phyloP scores from a whole-genome alignment of 208 protist genomes.

The Crithidia expoeki region DNA sequence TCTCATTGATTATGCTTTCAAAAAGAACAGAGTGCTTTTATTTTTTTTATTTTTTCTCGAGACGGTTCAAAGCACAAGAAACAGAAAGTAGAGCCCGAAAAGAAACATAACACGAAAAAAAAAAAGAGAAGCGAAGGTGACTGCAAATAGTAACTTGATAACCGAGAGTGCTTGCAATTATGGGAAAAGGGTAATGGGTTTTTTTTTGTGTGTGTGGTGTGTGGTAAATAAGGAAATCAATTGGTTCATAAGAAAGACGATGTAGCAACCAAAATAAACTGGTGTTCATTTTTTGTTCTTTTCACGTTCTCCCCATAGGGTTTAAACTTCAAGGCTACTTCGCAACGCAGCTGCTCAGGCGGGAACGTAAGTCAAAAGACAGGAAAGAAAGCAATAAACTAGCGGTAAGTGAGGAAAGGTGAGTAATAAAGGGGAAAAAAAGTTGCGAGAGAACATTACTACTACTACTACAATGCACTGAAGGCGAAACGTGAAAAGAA shows the following conservation, averaged over 20 bases:
- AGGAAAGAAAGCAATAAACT: conserved; percentile 1
- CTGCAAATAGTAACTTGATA: not conserved
- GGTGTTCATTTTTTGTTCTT: not conserved
- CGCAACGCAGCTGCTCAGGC: not conserved
- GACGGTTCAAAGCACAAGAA: not conserved
- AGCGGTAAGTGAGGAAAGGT: not conserved
- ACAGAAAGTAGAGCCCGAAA: conserved; percentile 4
- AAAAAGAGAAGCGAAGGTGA: conserved; percentile 4
- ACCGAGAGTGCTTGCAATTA: not conserved
- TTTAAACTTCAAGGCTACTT: not conserved
- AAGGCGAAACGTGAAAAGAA: too few species aligned
- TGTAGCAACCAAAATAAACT: not conserved
- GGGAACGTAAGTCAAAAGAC: not conserved
- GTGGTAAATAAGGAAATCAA: too few species aligned
- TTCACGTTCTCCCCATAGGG: not conserved
- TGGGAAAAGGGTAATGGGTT: too few species aligned
- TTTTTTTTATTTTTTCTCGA: conserved; percentile 7
- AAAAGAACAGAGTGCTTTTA: not conserved
- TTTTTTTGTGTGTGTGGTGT: too few species aligned
- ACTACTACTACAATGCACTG: too few species aligned
- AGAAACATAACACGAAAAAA: conserved; percentile 2
- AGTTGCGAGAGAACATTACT: not conserved
- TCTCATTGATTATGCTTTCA: not conserved
- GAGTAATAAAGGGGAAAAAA: not conserved
- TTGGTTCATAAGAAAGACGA: conserved; percentile 1